Percentiles rank a stretch among this genome's conserved stretches.
Evolutionary conservation across 768 basidiomycete species (phyloP).

Genomic region (Coprinopsis sp.): DNA sequence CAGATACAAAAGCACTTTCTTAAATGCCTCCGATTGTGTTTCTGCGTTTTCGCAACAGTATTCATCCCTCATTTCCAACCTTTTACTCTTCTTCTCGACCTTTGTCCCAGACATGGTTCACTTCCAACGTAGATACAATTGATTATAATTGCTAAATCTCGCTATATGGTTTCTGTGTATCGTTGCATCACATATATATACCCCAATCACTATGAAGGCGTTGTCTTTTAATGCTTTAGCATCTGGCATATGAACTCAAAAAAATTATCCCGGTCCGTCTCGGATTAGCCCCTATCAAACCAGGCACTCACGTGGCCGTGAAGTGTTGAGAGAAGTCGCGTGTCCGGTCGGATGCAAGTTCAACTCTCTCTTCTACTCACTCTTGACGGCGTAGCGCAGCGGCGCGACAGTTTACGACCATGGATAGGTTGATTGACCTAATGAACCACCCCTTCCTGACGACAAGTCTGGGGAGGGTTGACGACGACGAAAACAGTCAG

Average conservation of each 20-base stretch:
- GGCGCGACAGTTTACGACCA: constrained; percentile 18
- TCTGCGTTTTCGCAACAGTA: background rate
- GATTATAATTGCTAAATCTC: constrained; percentile 1
- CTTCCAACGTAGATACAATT: background rate
- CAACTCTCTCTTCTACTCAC: constrained; percentile 5
- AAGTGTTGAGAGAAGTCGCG: constrained; percentile 18
- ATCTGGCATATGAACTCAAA: too few species aligned
- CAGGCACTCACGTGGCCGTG: constrained; percentile 8
- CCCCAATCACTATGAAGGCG: too few species aligned
- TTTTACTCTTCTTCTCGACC: background rate
- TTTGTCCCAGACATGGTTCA: background rate
- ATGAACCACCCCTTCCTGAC: constrained; percentile 53
- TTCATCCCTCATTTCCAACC: too few species aligned
- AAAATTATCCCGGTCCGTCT: too few species aligned
- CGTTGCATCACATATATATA: constrained; percentile 2
- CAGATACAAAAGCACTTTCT: too few species aligned
- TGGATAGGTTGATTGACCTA: constrained; percentile 43
- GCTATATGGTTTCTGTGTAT: background rate
- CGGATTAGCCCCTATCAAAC: too few species aligned
- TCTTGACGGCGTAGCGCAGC: constrained; percentile 13
- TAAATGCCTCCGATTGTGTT: background rate
- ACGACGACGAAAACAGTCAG: constrained; percentile 37
- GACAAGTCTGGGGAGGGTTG: constrained; percentile 43
- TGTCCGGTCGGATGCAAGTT: constrained; percentile 13
- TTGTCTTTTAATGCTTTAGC: too few species aligned